Percentiles rank a stretch among this genome's conserved stretches.
These are phyloP conservation scores for Monosporascus sp. DNA, from an alignment of 2,329 filamentous ascomycete species.

Conservation along the genomic window DNA sequence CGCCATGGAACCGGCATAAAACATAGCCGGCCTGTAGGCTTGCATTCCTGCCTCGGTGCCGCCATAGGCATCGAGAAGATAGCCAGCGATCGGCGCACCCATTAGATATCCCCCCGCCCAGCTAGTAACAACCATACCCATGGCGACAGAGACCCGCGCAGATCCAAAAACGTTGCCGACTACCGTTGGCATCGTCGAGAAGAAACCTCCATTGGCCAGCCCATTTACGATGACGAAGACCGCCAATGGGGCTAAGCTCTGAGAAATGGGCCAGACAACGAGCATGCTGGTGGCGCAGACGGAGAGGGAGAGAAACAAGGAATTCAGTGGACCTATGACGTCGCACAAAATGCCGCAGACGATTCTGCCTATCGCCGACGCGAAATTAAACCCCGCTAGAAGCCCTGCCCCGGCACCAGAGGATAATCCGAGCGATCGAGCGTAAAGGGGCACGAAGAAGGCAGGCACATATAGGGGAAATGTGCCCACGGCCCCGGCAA, in stretches of 20 bases:
- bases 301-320: conserved; percentile 44
- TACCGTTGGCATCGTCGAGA: conserved; percentile 58
- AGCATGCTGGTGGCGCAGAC: conserved; percentile 54
- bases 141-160: conserved; percentile 47
- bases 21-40: conserved; percentile 56
- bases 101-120: conserved; percentile 59
- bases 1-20: conserved; percentile 52
- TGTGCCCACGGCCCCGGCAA: conserved; percentile 49
- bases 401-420: conserved; percentile 50
- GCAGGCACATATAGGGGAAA: conserved; percentile 56
- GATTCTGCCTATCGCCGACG: conserved; percentile 54
- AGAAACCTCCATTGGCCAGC: conserved; percentile 57
- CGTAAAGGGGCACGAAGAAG: conserved; percentile 52
- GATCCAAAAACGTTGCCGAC: conserved; percentile 55
- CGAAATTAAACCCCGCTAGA: conserved; percentile 56
- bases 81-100: conserved; percentile 55
- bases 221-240: conserved; percentile 57
- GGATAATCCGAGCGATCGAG: conserved; percentile 47
- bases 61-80: conserved; percentile 46
- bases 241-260: conserved; percentile 46
- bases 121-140: conserved; percentile 57
- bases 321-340: conserved; percentile 49
- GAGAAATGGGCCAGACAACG: conserved; percentile 55
- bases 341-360: conserved; percentile 50
- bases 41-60: conserved; percentile 38